A percentile compares a stretch with the other conserved stretches of the same genome.
phyloP scores from a whole-genome alignment of 176 grass and related monocot species.

The Bonia amplexicaulis region DNA sequence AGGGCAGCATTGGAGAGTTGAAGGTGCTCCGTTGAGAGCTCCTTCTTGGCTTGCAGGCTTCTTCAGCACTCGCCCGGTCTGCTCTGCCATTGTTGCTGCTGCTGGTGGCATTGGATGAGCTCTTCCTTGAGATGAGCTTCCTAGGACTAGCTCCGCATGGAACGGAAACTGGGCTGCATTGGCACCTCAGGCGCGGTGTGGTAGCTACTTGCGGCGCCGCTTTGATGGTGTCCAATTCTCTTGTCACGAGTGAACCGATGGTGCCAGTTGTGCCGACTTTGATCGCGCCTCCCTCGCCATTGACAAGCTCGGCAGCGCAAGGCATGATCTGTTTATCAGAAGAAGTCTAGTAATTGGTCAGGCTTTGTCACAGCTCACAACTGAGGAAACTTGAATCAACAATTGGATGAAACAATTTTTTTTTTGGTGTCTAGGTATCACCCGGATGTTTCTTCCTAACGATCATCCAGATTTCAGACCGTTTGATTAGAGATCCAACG shows the following conservation, averaged over 20 bases:
- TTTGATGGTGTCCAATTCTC: slow-evolving; percentile 65
- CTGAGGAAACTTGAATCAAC: neutral
- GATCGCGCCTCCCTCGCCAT: slow-evolving; percentile 36
- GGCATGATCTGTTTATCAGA: slow-evolving; percentile 54
- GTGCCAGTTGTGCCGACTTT: slow-evolving; percentile 81
- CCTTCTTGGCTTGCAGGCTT: slow-evolving; percentile 43
- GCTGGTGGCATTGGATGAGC: slow-evolving; percentile 17
- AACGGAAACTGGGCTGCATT: slow-evolving; percentile 56
- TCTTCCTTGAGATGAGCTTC: slow-evolving; percentile 49
- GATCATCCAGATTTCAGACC: too few species aligned
- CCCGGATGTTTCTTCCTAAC: too few species aligned
- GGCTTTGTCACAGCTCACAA: neutral
- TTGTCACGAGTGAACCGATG: slow-evolving; percentile 76
- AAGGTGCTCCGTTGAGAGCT: slow-evolving; percentile 33
- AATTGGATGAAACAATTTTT: neutral
- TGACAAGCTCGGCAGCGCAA: slow-evolving; percentile 27
- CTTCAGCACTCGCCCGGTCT: slow-evolving; percentile 23
- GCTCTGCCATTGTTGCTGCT: slow-evolving; percentile 23
- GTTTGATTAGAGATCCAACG: too few species aligned
- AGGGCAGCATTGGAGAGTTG: slow-evolving; percentile 46
- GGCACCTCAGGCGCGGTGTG: slow-evolving; percentile 39
- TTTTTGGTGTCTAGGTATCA: too few species aligned
- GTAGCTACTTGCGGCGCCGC: slow-evolving; percentile 27
- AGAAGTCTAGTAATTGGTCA: slow-evolving; percentile 8
- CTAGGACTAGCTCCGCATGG: slow-evolving; percentile 61